Conservation (phyloP, 1,139 yeast species). For the Suhomyces ambrosiae region DNA sequence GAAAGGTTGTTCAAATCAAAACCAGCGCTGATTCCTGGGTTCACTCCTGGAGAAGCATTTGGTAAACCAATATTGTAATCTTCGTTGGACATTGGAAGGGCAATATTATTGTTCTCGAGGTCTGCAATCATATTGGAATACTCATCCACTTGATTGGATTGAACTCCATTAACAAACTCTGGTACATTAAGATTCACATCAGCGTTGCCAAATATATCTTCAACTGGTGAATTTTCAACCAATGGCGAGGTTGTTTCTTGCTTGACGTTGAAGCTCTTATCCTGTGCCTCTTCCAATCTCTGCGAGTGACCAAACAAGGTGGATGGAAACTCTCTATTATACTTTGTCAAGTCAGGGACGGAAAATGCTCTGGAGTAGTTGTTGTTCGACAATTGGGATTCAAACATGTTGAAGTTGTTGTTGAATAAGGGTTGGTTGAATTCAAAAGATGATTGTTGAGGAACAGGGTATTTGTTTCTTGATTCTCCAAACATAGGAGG, state of each 20-base stretch:
- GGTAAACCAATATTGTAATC: slow-evolving; percentile 6
- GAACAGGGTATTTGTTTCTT: slow-evolving; percentile 12
- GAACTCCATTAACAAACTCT: background rate
- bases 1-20: slow-evolving; percentile 2
- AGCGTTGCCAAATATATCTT: slow-evolving; percentile 1
- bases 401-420: slow-evolving; percentile 20
- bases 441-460: slow-evolving; percentile 19
- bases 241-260: slow-evolving; percentile 5
- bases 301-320: slow-evolving; percentile 13
- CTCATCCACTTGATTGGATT: slow-evolving; percentile 6
- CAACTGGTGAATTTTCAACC: slow-evolving; percentile 1
- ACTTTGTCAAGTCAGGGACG: slow-evolving; percentile 30
- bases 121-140: slow-evolving; percentile 12
- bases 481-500: slow-evolving; percentile 1
- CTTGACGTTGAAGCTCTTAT: slow-evolving; percentile 3
- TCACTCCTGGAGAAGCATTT: slow-evolving; percentile 1
- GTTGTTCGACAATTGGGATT: slow-evolving; percentile 5
- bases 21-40: background rate
- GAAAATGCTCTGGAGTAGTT: slow-evolving; percentile 26
- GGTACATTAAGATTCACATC: slow-evolving; percentile 4
- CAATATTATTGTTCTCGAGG: slow-evolving; percentile 2
- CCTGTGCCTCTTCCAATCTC: slow-evolving; percentile 7
- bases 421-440: slow-evolving; percentile 16
- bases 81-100: slow-evolving; percentile 3
- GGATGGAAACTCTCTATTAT: slow-evolving; percentile 9